Percentiles rank a stretch among this genome's conserved stretches.
Evolutionary conservation across 768 basidiomycete species (phyloP).

Genomic region (Leccinum pellstonianum): DNA sequence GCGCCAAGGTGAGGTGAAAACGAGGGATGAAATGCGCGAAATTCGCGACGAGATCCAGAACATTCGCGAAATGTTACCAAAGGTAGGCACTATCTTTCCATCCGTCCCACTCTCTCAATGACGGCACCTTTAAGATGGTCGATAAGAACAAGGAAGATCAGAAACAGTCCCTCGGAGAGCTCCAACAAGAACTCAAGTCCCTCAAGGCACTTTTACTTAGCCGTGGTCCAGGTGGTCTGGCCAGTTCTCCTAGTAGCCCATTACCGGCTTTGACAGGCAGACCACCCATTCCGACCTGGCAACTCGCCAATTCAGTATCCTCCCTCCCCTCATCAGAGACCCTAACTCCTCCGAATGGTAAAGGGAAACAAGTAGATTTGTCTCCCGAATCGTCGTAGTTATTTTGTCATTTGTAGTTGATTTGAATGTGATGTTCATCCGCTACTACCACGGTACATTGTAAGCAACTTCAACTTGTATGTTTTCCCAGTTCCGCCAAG

Average conservation of each 20-base stretch:
- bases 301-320: conserved; percentile 53
- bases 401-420: conserved; percentile 6
- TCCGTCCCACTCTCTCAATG: conserved; percentile 1
- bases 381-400: conserved; percentile 17
- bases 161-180: conserved; percentile 75
- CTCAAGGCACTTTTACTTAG: conserved; percentile 86
- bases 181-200: conserved; percentile 93
- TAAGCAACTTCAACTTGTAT: conserved; percentile 35
- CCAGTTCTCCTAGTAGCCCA: conserved; percentile 52
- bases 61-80: conserved; percentile 89
- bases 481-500: conserved; percentile 74
- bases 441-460: neutral
- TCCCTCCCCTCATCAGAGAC: conserved; percentile 20
- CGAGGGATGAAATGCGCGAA: conserved; percentile 86
- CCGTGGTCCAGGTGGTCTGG: conserved; percentile 51
- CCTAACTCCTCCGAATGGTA: conserved; percentile 39
- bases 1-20: conserved; percentile 72
- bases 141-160: conserved; percentile 90
- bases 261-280: conserved; percentile 50
- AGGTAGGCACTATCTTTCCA: conserved; percentile 47
- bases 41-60: conserved; percentile 89
- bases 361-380: conserved; percentile 56
- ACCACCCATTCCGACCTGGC: conserved; percentile 90
- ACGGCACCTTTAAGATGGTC: conserved; percentile 65
- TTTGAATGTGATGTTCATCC: conserved; percentile 1